phyloP scores from a whole-genome alignment of 768 basidiomycete genomes.

The Rickenella mellea region DNA sequence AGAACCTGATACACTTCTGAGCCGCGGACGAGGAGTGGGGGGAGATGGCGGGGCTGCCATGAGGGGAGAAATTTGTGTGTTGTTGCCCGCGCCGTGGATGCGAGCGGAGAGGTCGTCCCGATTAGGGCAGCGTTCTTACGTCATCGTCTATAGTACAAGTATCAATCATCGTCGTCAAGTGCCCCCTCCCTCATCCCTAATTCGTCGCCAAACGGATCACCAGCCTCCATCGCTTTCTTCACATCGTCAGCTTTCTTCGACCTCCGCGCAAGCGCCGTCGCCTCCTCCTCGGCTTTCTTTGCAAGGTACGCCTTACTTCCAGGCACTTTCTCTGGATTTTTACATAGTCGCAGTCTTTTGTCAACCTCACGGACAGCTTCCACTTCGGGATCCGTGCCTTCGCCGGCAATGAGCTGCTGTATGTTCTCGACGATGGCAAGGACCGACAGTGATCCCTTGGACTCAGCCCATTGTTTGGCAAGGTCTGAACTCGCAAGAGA shows the following conservation, averaged over 20 bases:
- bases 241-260: slow-evolving; percentile 32
- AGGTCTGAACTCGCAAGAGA: slow-evolving; percentile 54
- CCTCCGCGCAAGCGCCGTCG: slow-evolving; percentile 59
- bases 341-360: slow-evolving; percentile 74
- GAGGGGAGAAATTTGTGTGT: too few relatives aligned
- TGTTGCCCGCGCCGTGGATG: too few relatives aligned
- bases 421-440: slow-evolving; percentile 40
- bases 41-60: too few relatives aligned
- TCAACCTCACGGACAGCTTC: slow-evolving; percentile 87
- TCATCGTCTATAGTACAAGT: too few relatives aligned
- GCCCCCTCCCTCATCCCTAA: slow-evolving; percentile 16
- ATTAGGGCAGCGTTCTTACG: too few relatives aligned
- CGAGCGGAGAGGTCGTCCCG: too few relatives aligned
- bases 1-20: too few relatives aligned
- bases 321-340: slow-evolving; percentile 92
- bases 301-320: slow-evolving; percentile 78
- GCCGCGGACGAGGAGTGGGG: too few relatives aligned
- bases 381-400: slow-evolving; percentile 61
- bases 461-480: slow-evolving; percentile 49
- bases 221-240: slow-evolving; percentile 34
- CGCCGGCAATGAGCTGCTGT: slow-evolving; percentile 39
- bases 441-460: slow-evolving; percentile 27
- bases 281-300: slow-evolving; percentile 64
- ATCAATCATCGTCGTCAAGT: slow-evolving; percentile 15
- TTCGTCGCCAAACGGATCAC: slow-evolving; percentile 66